A percentile compares a stretch with the other conserved stretches of the same genome.
Evolutionary conservation across 2,329 filamentous ascomycete genomes (phyloP).

Genomic region (Diplocarpon rosae): DNA sequence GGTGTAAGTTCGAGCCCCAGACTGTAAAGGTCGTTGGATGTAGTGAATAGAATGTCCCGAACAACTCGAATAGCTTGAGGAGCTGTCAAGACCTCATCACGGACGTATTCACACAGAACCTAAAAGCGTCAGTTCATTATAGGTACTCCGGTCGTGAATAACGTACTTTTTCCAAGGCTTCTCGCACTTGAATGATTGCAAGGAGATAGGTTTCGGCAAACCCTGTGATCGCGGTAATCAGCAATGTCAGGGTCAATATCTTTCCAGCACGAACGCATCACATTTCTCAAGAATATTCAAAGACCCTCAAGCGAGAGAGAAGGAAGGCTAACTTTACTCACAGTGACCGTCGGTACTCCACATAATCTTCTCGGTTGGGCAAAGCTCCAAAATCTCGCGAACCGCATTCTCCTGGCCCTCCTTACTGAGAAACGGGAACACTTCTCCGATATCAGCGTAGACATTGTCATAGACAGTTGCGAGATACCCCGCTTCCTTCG

Average conservation of each 20-base stretch:
- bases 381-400: conserved; percentile 63
- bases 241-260: too few relatives aligned
- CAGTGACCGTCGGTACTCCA: conserved; percentile 76
- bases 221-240: conserved; percentile 3
- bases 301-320: too few relatives aligned
- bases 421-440: conserved; percentile 68
- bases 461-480: conserved; percentile 69
- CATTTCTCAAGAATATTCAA: too few relatives aligned
- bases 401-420: conserved; percentile 64
- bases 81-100: conserved; percentile 48
- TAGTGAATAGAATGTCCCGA: conserved; percentile 62
- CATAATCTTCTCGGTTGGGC: conserved; percentile 62
- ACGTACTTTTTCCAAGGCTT: conserved; percentile 54
- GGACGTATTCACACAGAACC: conserved; percentile 56
- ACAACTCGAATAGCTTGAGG: conserved; percentile 52
- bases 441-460: conserved; percentile 72
- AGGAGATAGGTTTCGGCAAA: conserved; percentile 70
- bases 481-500: conserved; percentile 66
- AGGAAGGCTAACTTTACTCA: too few relatives aligned
- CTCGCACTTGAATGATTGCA: conserved; percentile 59
- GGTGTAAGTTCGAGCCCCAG: conserved; percentile 37
- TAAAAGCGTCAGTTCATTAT: conserved; percentile 23
- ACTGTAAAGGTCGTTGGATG: conserved; percentile 64
- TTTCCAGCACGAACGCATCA: too few relatives aligned
- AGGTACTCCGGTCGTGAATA: neutral